Evolutionary conservation across 768 basidiomycete genomes (phyloP), one percentile per base, ranked within the genome.

Genomic region (Agrocybe praecox): DNA sequence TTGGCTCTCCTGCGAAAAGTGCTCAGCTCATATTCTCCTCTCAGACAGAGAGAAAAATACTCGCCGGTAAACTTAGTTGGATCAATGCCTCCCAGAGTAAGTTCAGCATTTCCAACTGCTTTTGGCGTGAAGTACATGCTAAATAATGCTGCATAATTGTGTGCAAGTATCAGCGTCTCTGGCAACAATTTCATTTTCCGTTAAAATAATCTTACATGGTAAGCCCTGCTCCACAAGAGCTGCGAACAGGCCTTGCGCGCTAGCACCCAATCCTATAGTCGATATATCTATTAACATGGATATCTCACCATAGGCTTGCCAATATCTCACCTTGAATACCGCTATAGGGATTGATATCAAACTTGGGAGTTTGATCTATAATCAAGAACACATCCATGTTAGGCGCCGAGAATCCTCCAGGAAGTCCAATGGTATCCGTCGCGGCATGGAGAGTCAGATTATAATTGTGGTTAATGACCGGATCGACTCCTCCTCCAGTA

Each of bases 401-500:
- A 6, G 68, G 61, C 5, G 75, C 76, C 7, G 63, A 63, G 17
- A 83, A 69, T 10, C 76, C 77, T 5, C 80, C 82, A 44, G n/a
- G 14, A 5, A 85, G 73, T 12, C 76, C 66, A 9, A 85, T 80
- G 6, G 80, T 80, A 58, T 86, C 84, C 24, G 50, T 72, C 0
- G 64, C 82, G 52, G 70, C 75, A 14, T 76, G 75, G 46, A 85
- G 63, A 6, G 75, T 78, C 29, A 84, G 69, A 21, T 71, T 72
- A 61, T 80, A 83, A 55, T 84, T 76, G 21, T 70, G 64, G 21
- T 78, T 73, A 8, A 78, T 68, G 6, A 84, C 81, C 15, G 83
- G 82, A 61, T 83, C 81, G 6, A 85, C 82, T 21, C 81, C 81
- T 23, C 76, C 77, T 8, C 83, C 83, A 1, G 84, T 84, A 17